These are phyloP conservation scores for Pythium sp. DNA, from an alignment of 352 stramenopile species.

Conservation along the genomic window DNA sequence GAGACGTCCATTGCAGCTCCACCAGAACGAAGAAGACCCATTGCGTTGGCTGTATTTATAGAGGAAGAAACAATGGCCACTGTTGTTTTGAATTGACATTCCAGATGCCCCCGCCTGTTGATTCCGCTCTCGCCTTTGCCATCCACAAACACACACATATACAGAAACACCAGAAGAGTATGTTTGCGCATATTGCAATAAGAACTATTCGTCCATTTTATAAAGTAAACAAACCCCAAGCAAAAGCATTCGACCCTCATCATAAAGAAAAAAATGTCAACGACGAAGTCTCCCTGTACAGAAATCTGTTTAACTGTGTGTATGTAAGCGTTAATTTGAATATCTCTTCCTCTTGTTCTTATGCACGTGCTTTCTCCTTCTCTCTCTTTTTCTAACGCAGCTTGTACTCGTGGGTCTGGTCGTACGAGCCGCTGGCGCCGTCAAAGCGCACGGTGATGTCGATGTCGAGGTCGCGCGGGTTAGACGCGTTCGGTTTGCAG, in stretches of 20 bases:
- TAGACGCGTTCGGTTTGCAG: slow-evolving; percentile 88
- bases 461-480: slow-evolving; percentile 94
- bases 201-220: not conserved
- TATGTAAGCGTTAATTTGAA: slow-evolving; percentile 2
- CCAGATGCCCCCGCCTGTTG: not conserved
- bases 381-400: slow-evolving; percentile 58
- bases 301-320: not conserved
- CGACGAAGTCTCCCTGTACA: too few relatives aligned
- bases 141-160: not conserved
- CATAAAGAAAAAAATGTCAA: not conserved
- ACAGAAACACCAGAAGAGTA: not conserved
- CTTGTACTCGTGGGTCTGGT: slow-evolving; percentile 71
- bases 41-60: slow-evolving; percentile 70
- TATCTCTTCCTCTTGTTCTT: not conserved
- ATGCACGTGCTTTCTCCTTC: not conserved
- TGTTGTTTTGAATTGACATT: slow-evolving; percentile 2
- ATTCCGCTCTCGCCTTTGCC: not conserved
- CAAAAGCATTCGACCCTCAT: not conserved
- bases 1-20: not conserved
- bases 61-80: slow-evolving; percentile 22
- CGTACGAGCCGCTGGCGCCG: slow-evolving; percentile 62
- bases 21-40: slow-evolving; percentile 11
- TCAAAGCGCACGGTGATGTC: slow-evolving; percentile 81
- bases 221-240: not conserved
- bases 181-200: not conserved